phyloP scores from a whole-genome alignment of 108 stramenopile species.

The Nitzschia sp. region DNA sequence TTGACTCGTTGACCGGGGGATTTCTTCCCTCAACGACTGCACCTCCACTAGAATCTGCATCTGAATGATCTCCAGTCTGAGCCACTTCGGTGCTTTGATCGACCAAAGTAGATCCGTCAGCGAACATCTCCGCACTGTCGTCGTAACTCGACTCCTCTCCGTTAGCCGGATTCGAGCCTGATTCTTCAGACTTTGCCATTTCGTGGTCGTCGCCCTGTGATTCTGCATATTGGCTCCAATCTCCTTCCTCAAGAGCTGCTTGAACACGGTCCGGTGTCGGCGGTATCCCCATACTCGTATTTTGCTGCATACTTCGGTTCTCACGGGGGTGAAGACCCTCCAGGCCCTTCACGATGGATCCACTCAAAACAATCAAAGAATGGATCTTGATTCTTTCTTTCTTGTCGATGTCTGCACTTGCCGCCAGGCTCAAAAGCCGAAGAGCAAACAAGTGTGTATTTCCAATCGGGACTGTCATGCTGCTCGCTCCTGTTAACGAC shows the following conservation, averaged over 20 bases:
- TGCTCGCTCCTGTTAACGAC: slow-evolving; percentile 18
- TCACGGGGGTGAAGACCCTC: slow-evolving; percentile 24
- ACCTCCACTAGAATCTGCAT: not conserved
- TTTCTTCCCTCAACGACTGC: not conserved
- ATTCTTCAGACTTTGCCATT: too few species aligned
- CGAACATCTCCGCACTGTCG: not conserved
- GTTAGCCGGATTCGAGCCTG: too few species aligned
- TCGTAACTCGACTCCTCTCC: not conserved
- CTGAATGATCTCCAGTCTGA: not conserved
- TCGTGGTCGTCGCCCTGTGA: too few species aligned
- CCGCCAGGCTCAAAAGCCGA: slow-evolving; percentile 58
- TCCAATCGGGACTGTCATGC: slow-evolving; percentile 42
- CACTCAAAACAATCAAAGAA: slow-evolving; percentile 63
- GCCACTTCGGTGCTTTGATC: not conserved
- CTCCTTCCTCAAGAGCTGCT: not conserved
- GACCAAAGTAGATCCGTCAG: not conserved
- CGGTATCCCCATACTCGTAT: not conserved
- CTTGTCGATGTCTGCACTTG: slow-evolving; percentile 38
- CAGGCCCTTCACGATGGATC: slow-evolving; percentile 57
- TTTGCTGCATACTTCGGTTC: not conserved
- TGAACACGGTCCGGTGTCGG: not conserved
- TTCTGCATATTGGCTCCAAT: not conserved
- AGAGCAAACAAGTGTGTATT: slow-evolving; percentile 65
- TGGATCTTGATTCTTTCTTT: slow-evolving; percentile 55
- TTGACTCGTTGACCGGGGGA: too few species aligned